Evolutionary conservation across 129 eudicot species (phyloP).

Genomic region (Tagetes erecta): DNA sequence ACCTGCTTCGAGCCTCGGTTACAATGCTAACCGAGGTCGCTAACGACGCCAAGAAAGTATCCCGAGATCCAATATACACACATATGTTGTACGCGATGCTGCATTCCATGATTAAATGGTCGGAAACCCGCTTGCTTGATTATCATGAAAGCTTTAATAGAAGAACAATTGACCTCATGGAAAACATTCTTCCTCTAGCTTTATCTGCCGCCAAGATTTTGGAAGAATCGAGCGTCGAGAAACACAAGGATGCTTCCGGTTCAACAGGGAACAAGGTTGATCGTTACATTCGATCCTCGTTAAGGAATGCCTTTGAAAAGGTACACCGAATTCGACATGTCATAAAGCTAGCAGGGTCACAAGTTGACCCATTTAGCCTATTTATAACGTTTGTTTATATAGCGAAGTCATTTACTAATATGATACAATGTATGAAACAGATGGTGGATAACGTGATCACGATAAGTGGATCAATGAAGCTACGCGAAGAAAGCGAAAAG

Average conservation of each 20-base stretch:
- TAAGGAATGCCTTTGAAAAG: conserved; percentile 67
- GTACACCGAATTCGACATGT: conserved; percentile 32
- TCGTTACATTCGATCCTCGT: conserved; percentile 64
- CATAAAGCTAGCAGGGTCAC: neutral
- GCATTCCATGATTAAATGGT: conserved; percentile 60
- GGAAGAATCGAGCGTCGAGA: conserved; percentile 47
- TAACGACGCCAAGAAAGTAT: conserved; percentile 64
- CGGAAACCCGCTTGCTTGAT: conserved; percentile 59
- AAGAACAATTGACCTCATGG: conserved; percentile 57
- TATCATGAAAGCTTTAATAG: conserved; percentile 54
- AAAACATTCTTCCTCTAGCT: conserved; percentile 55
- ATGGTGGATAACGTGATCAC: conserved; percentile 48
- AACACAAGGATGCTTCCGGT: conserved; percentile 42
- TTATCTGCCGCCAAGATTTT: conserved; percentile 59
- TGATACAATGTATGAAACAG: conserved; percentile 28
- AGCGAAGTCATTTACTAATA: neutral
- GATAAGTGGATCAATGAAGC: conserved; percentile 34
- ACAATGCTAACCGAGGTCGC: conserved; percentile 85
- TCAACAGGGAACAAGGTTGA: conserved; percentile 63
- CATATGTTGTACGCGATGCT: conserved; percentile 53
- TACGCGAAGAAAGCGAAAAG: conserved; percentile 47
- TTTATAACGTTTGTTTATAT: neutral
- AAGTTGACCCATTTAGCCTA: neutral
- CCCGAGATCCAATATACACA: conserved; percentile 54
- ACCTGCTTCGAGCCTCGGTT: conserved; percentile 64